Conservation (phyloP, 192 early-diverging fungal species). For the Entrophospora sp. region DNA sequence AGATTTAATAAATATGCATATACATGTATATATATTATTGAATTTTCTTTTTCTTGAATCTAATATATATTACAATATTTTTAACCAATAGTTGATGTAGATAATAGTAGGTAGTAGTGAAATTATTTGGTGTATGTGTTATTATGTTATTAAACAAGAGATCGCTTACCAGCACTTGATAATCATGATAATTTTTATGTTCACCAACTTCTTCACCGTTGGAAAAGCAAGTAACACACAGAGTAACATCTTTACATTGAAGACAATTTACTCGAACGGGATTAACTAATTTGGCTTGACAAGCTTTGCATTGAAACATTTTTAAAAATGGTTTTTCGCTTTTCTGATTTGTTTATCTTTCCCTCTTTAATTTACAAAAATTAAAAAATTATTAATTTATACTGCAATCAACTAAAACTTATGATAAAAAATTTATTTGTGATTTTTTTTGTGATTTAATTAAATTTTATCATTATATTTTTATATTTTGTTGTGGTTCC, state of each 20-base stretch:
- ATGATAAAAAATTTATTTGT: no score
- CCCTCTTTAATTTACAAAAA: no score
- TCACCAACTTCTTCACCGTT: constrained; percentile 67
- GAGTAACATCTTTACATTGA: constrained; percentile 81
- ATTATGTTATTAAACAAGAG: not conserved
- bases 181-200: constrained; percentile 80
- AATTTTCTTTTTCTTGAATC: no score
- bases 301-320: constrained; percentile 78
- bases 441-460: no score
- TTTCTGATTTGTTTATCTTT: no score
- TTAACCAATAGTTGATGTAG: not conserved
- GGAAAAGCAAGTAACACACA: constrained; percentile 92
- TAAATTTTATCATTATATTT: no score
- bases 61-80: not conserved
- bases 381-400: no score
- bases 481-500: no score
- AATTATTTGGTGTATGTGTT: not conserved
- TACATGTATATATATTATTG: not conserved
- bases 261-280: constrained; percentile 81
- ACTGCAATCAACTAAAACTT: no score
- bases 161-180: constrained; percentile 71
- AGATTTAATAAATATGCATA: not conserved
- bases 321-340: no score
- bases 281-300: constrained; percentile 83
- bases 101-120: not conserved